Percentiles rank a stretch among this genome's conserved stretches.
These are phyloP conservation scores for Debaryomyces prosopidis DNA, from an alignment of 805 yeast species.

Conservation along the genomic window DNA sequence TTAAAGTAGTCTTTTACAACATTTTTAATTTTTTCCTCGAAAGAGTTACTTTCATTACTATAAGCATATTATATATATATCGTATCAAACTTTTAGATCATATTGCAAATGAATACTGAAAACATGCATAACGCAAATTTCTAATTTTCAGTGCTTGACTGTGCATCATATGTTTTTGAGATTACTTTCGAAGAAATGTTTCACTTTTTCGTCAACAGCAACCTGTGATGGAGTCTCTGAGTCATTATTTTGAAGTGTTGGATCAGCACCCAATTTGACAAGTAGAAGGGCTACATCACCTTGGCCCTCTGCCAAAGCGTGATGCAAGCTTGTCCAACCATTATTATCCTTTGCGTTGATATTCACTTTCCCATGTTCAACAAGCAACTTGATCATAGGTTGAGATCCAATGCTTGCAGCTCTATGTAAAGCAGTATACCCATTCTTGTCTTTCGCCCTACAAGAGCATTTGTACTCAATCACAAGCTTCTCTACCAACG, in stretches of 20 bases:
- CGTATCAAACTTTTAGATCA: too few relatives aligned
- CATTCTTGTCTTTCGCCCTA: constrained; percentile 64
- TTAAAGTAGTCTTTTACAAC: too few relatives aligned
- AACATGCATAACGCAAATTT: too few relatives aligned
- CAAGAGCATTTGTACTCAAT: constrained; percentile 57
- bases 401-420: constrained; percentile 79
- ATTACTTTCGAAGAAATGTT: constrained; percentile 13
- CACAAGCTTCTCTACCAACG: constrained; percentile 55
- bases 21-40: too few relatives aligned
- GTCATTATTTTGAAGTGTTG: constrained; percentile 44
- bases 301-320: constrained; percentile 88
- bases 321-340: constrained; percentile 89
- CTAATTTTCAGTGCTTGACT: too few relatives aligned
- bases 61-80: too few relatives aligned
- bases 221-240: constrained; percentile 47
- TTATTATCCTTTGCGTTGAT: constrained; percentile 65
- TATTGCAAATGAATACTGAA: not conserved
- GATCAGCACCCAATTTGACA: constrained; percentile 69
- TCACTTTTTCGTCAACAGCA: constrained; percentile 35
- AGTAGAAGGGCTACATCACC: constrained; percentile 70
- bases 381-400: constrained; percentile 52
- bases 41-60: too few relatives aligned
- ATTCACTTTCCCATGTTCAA: constrained; percentile 55
- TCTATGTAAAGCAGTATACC: constrained; percentile 71
- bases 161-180: not conserved